Evolutionary conservation across 2,329 filamentous ascomycete genomes (phyloP), one percentile per base, ranked within the genome.

Genomic region (Microsporum audouinii): DNA sequence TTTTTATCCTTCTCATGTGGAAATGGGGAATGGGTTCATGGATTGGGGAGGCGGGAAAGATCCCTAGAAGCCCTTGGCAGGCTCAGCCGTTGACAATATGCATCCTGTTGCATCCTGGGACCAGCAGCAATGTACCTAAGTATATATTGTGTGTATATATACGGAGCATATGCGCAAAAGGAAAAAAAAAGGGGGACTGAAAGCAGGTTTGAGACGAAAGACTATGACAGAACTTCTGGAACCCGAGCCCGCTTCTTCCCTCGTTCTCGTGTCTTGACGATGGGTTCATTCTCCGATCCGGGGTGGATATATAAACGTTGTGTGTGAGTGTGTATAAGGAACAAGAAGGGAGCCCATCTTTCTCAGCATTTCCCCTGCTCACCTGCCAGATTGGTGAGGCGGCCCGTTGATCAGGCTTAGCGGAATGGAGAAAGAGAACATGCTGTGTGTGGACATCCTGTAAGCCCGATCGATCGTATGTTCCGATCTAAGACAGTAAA

Each of bases 361-460:
- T 29, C 17, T 27, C 29, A 36, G 51, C 17, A 23, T 55, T 23
- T 36, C 29, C 51, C 51, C 23, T 34, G 51, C 51, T 55, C 51
- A 55, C 51, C 51, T 55, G 51, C 51, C 51, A 55, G 33, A 55
- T 55, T 55, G 51, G 51, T 55, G 51, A 55, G 51, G 51, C 51
- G 51, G 51, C 51, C 51, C 14, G 51, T 27, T 55, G 51, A 55
- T 55, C 51, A 51, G 45, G 27, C 27, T 55, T 36, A 36, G 51
- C 27, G 45, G 45, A 31, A 55, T 55, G 51, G 51, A 55, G 51
- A 31, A 34, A 55, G 6, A 34, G 6, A 43, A 43, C 34, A 36
- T 43, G 39, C 51, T 31, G 31, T 7, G 51, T 7, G 31, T 55
- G 51, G 51, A 5, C 27, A 12, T 10, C 5, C 27, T 51, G 31